Base-by-base conservation (phyloP, 192 early-diverging fungal species). In the Podila clonocystis region DNA sequence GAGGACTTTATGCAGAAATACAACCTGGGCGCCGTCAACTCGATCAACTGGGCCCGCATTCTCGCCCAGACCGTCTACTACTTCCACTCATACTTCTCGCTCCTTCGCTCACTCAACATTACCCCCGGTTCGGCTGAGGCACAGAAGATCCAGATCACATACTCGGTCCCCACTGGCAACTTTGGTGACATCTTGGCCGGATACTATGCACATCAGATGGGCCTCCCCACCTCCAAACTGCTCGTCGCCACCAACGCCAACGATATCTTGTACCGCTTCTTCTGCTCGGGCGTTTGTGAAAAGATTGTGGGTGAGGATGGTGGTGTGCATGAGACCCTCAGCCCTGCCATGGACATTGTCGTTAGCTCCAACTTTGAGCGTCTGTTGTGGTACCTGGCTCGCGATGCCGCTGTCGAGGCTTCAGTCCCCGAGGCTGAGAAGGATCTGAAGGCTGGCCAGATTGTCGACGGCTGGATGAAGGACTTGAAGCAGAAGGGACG, bases 41-140 rank as follows among this genome's bases (percentile, higher is more conserved):
- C 98, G 13, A 99, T 99, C 89, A 99, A 99, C 89, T 98, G 97
- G 97, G 97, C 97, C 15, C 91, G 97, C 48, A 99, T 99, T 65
- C 85, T 99, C 50, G 96, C 95, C 13, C 97, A 99, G 85, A 99
- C 93, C 57, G 88, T 92, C 30, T 99, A 99, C 84, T 99, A 99
- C 85, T 97, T 97, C 85, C 89, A 96, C 80, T 91, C 97, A 19
- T 99, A 95, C 85, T 96, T 98, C 78, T 62, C 66, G 13, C 71
- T 91, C 34, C 71, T 86, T 49, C 80, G 86, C 11, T 82, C 82
- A 11, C 83, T 87, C 65, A 86, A 87, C 63, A 75, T 89, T 50
- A 67, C 66, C 7, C 79, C 85, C 31, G 83, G 72, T 48, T 86
- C 87, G 20, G 57, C 67, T 20, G 78, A 78, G 65, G 82, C 85